These are phyloP conservation scores for Yarrowia alimentaria DNA, from an alignment of 805 yeast genomes.

Conservation along the genomic window DNA sequence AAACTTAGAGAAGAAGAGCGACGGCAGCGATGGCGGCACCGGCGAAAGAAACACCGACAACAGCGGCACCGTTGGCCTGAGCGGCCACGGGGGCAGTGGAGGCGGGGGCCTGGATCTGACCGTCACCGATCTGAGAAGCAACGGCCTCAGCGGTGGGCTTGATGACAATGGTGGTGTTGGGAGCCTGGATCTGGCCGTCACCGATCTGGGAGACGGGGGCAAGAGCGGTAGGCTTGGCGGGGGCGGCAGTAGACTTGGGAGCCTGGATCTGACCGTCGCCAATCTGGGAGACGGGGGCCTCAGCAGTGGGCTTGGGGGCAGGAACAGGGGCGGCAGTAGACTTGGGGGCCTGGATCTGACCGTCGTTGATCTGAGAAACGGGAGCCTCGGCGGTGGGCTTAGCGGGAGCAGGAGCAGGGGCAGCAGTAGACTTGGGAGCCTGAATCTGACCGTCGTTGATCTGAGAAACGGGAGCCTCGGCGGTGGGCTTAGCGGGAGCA, in stretches of 20 bases:
- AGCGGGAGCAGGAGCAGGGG: background rate
- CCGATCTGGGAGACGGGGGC: conserved; percentile 24
- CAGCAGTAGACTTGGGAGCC: background rate
- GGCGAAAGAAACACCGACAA: conserved; percentile 15
- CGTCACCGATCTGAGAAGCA: conserved; percentile 21
- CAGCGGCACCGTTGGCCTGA: conserved; percentile 26
- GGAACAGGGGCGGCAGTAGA: conserved; percentile 1
- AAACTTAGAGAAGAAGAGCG: conserved; percentile 24
- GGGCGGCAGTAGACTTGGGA: conserved; percentile 15
- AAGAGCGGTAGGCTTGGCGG: conserved; percentile 16
- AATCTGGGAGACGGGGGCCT: conserved; percentile 23
- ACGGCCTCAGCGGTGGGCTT: conserved; percentile 13
- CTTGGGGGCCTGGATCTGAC: conserved; percentile 13
- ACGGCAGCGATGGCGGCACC: conserved; percentile 22
- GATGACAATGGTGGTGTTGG: conserved; percentile 19
- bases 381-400: background rate
- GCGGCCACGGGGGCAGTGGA: conserved; percentile 12
- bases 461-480: background rate
- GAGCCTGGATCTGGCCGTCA: conserved; percentile 27
- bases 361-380: conserved; percentile 12
- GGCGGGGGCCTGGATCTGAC: conserved; percentile 26
- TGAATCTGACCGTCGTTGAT: conserved; percentile 7
- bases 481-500: background rate
- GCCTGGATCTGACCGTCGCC: conserved; percentile 27
- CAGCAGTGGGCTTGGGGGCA: conserved; percentile 12